A percentile compares a stretch with the other conserved stretches of the same genome.
Conservation (phyloP, 108 stramenopile species). For the Discostella stelligeroides region DNA sequence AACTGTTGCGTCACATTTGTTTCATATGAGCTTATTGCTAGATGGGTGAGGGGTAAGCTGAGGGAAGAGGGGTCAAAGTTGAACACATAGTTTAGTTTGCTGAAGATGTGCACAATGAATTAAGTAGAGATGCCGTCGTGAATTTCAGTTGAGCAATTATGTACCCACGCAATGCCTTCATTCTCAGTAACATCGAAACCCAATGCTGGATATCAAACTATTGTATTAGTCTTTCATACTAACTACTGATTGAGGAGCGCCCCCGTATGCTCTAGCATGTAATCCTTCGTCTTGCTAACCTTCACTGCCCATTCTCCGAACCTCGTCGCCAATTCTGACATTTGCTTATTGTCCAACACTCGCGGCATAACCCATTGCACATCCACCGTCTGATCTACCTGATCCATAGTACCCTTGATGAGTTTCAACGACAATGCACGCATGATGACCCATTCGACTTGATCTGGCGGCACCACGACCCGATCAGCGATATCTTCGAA, state of each 20-base stretch:
- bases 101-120: not conserved
- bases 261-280: conserved; percentile 66
- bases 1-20: conserved; percentile 91
- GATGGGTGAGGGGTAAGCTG: conserved; percentile 64
- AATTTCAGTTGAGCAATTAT: too few relatives aligned
- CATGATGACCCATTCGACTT: conserved; percentile 99
- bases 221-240: not conserved
- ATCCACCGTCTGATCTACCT: conserved; percentile 82
- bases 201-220: too few relatives aligned
- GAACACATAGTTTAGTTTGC: too few relatives aligned
- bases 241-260: conserved; percentile 37
- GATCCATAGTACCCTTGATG: conserved; percentile 88
- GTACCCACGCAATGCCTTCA: too few relatives aligned
- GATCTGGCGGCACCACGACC: conserved; percentile 72
- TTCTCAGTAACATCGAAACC: too few relatives aligned
- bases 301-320: conserved; percentile 88
- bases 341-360: conserved; percentile 81
- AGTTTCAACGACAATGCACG: conserved; percentile 93
- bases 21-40: conserved; percentile 80
- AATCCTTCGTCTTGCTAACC: conserved; percentile 67
- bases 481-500: conserved; percentile 89
- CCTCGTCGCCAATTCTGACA: conserved; percentile 74
- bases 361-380: conserved; percentile 99
- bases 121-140: too few relatives aligned
- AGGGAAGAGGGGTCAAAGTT: conserved; percentile 10